Evolutionary conservation across 2,329 filamentous ascomycete genomes (phyloP).

Genomic region (Colletotrichum tamarilloi): DNA sequence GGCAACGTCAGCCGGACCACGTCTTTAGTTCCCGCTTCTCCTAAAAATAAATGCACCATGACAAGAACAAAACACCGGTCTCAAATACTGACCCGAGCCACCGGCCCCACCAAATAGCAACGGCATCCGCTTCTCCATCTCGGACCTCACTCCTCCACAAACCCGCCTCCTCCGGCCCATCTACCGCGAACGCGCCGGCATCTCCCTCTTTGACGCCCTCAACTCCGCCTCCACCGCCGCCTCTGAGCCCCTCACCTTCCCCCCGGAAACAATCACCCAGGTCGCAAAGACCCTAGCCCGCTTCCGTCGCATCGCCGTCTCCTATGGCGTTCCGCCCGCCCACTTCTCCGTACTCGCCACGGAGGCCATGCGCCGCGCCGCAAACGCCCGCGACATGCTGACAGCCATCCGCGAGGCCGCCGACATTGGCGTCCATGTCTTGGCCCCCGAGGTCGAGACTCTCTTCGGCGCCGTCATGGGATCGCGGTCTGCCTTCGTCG

Average conservation of each 20-base stretch:
- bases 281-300: conserved; percentile 75
- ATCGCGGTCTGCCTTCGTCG: conserved; percentile 77
- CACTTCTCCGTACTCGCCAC: conserved; percentile 85
- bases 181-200: conserved; percentile 81
- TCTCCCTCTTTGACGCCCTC: conserved; percentile 88
- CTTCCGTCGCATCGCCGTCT: conserved; percentile 77
- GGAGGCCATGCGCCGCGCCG: conserved; percentile 85
- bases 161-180: conserved; percentile 81
- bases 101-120: conserved; percentile 68
- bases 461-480: conserved; percentile 82
- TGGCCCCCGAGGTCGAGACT: conserved; percentile 85
- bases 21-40: not conserved
- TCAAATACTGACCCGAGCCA: conserved; percentile 11
- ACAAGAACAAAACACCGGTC: not conserved
- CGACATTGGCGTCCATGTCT: conserved; percentile 73
- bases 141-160: conserved; percentile 77
- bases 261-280: conserved; percentile 67
- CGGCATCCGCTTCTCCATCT: conserved; percentile 92
- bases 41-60: not conserved
- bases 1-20: not conserved
- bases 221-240: conserved; percentile 57
- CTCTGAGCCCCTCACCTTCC: conserved; percentile 53
- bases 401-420: conserved; percentile 70
- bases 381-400: conserved; percentile 78
- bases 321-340: conserved; percentile 72